phyloP scores from a whole-genome alignment of 495 filamentous ascomycete species.

The Annulohypoxylon stygium region DNA sequence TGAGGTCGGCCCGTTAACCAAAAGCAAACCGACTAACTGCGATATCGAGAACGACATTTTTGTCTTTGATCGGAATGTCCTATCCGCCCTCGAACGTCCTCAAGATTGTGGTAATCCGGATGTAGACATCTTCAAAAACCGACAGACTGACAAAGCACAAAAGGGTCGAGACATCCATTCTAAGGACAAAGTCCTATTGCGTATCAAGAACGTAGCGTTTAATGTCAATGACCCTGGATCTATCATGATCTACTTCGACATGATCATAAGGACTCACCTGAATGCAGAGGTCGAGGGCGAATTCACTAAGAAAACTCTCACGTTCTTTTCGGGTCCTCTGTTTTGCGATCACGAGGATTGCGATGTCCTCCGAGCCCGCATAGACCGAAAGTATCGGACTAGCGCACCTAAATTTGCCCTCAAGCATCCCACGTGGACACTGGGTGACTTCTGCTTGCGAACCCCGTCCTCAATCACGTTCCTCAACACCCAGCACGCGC shows the following conservation, averaged over 20 bases:
- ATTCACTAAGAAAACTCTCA: not conserved
- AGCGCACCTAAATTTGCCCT: too few species aligned
- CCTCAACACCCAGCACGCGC: too few species aligned
- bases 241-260: not conserved
- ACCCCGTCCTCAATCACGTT: too few species aligned
- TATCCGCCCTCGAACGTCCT: not conserved
- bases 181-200: not conserved
- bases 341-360: too few species aligned
- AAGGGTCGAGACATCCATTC: not conserved
- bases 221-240: not conserved
- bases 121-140: not conserved
- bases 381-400: too few species aligned
- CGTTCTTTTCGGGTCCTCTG: constrained; percentile 4
- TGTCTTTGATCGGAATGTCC: not conserved
- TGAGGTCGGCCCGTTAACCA: not conserved
- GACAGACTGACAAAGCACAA: not conserved
- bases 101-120: not conserved
- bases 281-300: not conserved
- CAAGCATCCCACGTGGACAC: too few species aligned
- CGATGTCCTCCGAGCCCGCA: too few species aligned
- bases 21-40: not conserved
- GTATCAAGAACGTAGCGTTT: not conserved
- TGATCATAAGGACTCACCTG: not conserved
- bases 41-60: not conserved
- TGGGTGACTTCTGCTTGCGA: too few species aligned